Conservation (phyloP, 2,329 filamentous ascomycete genomes). For the Ascochyta lentis region DNA sequence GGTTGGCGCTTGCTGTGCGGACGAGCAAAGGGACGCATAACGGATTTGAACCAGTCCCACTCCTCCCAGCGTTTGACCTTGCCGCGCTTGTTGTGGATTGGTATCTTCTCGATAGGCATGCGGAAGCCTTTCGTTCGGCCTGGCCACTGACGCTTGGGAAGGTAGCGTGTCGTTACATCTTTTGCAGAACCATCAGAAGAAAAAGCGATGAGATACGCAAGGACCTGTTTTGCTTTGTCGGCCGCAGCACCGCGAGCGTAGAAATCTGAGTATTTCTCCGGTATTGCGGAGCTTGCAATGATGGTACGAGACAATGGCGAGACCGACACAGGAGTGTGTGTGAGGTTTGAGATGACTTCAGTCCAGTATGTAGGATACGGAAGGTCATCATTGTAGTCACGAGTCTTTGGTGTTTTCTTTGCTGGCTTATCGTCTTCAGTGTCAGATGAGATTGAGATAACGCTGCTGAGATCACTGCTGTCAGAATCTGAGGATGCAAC, state of each 20-base stretch:
- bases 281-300: slow-evolving; percentile 65
- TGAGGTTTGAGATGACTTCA: slow-evolving; percentile 83
- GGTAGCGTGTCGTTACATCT: slow-evolving; percentile 90
- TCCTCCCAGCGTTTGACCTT: slow-evolving; percentile 78
- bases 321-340: slow-evolving; percentile 78
- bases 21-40: slow-evolving; percentile 75
- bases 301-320: slow-evolving; percentile 67
- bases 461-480: slow-evolving; percentile 51
- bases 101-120: slow-evolving; percentile 78
- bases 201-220: slow-evolving; percentile 86
- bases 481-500: slow-evolving; percentile 53
- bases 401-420: slow-evolving; percentile 52
- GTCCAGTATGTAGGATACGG: slow-evolving; percentile 92
- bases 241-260: slow-evolving; percentile 84
- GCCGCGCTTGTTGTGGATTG: slow-evolving; percentile 77
- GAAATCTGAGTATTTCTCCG: slow-evolving; percentile 75
- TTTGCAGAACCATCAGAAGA: slow-evolving; percentile 87
- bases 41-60: slow-evolving; percentile 86
- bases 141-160: slow-evolving; percentile 81
- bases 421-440: slow-evolving; percentile 60
- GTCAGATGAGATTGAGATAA: slow-evolving; percentile 54
- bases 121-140: slow-evolving; percentile 89
- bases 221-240: slow-evolving; percentile 85
- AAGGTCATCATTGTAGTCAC: slow-evolving; percentile 74
- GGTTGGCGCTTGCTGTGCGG: slow-evolving; percentile 64